Conservation (phyloP, 1,284 basidiomycete species). For the Rhodotorula sp. region DNA sequence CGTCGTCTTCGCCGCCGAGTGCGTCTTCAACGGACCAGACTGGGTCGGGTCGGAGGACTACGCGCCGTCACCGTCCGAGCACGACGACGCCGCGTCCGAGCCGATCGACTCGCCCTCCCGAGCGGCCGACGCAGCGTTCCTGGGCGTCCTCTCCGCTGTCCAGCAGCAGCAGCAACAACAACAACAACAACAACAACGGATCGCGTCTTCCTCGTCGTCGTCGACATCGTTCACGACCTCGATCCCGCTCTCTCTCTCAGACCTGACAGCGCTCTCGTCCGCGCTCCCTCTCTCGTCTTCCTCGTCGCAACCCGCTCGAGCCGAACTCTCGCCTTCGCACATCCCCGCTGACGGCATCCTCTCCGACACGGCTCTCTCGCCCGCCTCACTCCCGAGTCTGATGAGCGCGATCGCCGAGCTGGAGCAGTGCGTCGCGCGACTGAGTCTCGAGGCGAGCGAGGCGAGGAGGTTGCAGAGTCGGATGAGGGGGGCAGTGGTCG, state of each 20-base stretch:
- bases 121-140: no score
- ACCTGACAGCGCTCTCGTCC: neutral
- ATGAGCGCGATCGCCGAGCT: constrained; percentile 31
- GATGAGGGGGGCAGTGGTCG: constrained; percentile 15
- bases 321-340: neutral
- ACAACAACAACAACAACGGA: neutral
- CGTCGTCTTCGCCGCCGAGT: constrained; percentile 5
- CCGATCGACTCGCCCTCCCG: no score
- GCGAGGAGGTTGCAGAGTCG: constrained; percentile 26
- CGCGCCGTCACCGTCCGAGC: no score
- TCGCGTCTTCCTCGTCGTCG: neutral
- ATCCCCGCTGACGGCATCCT: constrained; percentile 9
- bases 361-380: constrained; percentile 7
- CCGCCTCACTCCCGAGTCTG: constrained; percentile 14
- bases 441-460: constrained; percentile 34
- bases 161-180: neutral
- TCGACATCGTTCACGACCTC: neutral
- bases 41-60: no score
- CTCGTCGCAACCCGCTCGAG: neutral
- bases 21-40: neutral
- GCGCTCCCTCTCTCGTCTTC: neutral
- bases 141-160: neutral
- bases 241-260: neutral
- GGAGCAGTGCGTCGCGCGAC: constrained; percentile 28
- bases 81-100: neutral